Evolutionary conservation across 78 protist genomes (phyloP), one percentile per base, ranked within the genome.

Genomic region (Protostelium mycophagum): DNA sequence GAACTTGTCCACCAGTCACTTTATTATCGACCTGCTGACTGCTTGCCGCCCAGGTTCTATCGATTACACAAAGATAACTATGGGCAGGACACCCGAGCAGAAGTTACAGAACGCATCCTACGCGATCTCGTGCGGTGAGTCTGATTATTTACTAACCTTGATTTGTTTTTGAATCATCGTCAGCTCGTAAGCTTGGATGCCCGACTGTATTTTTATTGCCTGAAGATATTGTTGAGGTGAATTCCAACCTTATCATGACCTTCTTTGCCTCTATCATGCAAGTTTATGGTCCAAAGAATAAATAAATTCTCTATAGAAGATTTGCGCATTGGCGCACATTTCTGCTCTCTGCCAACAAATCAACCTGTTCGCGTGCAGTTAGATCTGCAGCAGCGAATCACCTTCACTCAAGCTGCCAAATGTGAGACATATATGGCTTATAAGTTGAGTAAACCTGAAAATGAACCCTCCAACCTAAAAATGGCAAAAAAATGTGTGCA

Each of bases 171-270:
- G n/a, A n/a, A n/a, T n/a, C n/a, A n/a, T n/a, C n/a, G n/a, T 88
- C 96, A 36, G 98, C 98, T 31, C 84, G 99, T n/a, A 98, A 98
- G 92, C 37, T 95, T 73, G 98, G 98, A 83, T 97, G 98, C 35
- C 92, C 91, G 39, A 25, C 73, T 51, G 90, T 98, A 31, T 97
- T 96, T 91, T 87, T 94, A 28, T 95, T 97, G 34, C 98, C 98
- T 89, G 99, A 98, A 88, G 99, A 98, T 89, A 87, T 98, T 10
- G 89, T 83, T 36, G 96, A 93, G 85, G 91, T 89, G 63, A 93
- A 93, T 51, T 88, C 93, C 89, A 93, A 93, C 83, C 89, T 93
- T 91, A 85, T 86, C 36, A 28, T 93, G 39, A 91, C 96, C 34
- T 16, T 93, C 28, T 93, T 93, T 63, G 96, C 96, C 34, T 9